Base-by-base conservation (phyloP, 495 filamentous ascomycete species). In the Annulohypoxylon nitens region DNA sequence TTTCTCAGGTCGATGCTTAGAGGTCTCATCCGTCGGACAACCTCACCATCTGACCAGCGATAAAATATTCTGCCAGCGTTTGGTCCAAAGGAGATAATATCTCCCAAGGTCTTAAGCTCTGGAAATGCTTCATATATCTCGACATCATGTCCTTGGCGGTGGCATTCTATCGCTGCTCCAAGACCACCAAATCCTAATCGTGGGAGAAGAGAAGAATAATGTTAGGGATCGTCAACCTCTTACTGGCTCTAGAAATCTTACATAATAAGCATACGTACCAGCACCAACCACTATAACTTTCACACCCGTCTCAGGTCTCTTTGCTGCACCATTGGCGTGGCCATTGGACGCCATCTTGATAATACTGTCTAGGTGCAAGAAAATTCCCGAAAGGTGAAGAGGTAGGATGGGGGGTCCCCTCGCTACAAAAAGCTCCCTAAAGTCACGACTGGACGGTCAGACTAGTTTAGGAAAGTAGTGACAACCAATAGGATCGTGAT, bases 11-110 rank as follows among this genome's bases (percentile, higher is more conserved):
- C 81, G 61, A 88, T 87, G 65, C 85, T 84, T 5, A 90, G 75
- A 9, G 83, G 78, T 25, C 83, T 81, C 78, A 89, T 78, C 30
- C 83, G 79, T 18, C 76, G 69, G 14, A 81, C 81, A 33, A 90
- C 81, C 39, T 74, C 75, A 18, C 84, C 86, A 69, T 82, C 76
- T 1, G 78, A 78, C 87, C 87, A 89, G 2, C 86, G 84, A 30
- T 82, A 67, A 66, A 85, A 87, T 71, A 89, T 88, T 55, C 86
- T 84, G 0, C 87, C 86, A 34, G 83, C 88, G 74, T 90, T 90
- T 20, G 87, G 83, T 2, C 88, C 88, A 45, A 90, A 89, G 30
- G 87, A 89, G 69, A 90, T 90, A 69, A 90, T 90, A 75, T 90
- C 89, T 55, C 89, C 89, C 0, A 90, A 81, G 1, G 80, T 73